Conservation (phyloP, 108 stramenopile genomes). For the Epithemia pelagica region DNA sequence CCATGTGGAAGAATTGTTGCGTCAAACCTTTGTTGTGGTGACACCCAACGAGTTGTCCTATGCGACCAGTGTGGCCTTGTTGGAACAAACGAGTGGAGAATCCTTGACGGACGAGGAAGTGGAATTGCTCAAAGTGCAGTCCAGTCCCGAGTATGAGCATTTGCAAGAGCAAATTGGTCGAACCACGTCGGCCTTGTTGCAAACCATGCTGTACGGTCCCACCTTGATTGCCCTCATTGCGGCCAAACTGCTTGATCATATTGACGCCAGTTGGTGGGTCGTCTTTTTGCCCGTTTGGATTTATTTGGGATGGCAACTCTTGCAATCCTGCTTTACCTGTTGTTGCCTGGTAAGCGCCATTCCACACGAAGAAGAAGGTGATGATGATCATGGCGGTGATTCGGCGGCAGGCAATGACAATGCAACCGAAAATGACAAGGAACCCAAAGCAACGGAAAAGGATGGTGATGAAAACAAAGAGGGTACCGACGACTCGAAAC, state of each 20-base stretch:
- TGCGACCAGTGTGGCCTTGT: conserved; percentile 5
- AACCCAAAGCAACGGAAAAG: background rate
- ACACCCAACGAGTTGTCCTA: conserved; percentile 13
- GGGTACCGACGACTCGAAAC: background rate
- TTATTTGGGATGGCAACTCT: conserved; percentile 34
- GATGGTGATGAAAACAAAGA: background rate
- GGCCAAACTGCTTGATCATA: conserved; percentile 49
- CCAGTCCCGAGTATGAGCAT: conserved; percentile 12
- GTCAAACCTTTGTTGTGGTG: conserved; percentile 28
- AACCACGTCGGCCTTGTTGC: background rate
- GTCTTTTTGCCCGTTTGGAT: conserved; percentile 68
- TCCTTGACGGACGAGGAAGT: conserved; percentile 58
- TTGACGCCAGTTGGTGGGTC: conserved; percentile 56
- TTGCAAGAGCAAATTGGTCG: conserved; percentile 15
- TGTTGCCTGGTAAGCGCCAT: background rate
- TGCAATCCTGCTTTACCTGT: conserved; percentile 30
- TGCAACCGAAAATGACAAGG: background rate
- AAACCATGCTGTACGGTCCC: conserved; percentile 37
- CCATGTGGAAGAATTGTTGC: conserved; percentile 20
- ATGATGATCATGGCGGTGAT: background rate
- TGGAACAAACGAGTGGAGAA: conserved; percentile 15
- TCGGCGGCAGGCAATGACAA: background rate
- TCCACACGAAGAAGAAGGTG: background rate
- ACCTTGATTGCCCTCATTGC: conserved; percentile 57
- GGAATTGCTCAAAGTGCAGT: conserved; percentile 21